phyloP scores from a whole-genome alignment of 225 moss, liverwort and hornwort species.

The Polytrichum commune region DNA sequence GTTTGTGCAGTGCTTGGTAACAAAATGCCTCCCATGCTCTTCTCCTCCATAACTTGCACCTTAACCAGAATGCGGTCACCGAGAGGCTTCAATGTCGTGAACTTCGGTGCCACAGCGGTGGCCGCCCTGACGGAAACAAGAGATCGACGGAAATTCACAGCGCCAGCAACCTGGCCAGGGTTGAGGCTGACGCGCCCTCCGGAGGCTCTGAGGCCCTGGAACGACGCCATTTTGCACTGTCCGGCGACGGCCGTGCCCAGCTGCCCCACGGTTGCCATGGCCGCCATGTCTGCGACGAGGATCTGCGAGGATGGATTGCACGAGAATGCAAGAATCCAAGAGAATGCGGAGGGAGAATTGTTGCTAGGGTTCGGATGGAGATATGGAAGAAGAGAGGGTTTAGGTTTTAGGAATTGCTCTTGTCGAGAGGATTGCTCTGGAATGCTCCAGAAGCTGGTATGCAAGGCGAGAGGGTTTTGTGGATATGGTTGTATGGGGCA shows the following conservation, averaged over 20 bases:
- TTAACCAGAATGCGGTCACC: conserved; percentile 87
- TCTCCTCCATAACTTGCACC: conserved; percentile 82
- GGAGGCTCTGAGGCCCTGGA: conserved; percentile 32
- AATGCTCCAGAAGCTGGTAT: not conserved
- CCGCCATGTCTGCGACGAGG: conserved; percentile 4
- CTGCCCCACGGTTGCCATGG: conserved; percentile 10
- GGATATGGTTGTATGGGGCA: not conserved
- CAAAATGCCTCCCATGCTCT: conserved; percentile 80
- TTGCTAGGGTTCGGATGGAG: not conserved
- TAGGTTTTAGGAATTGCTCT: conserved; percentile 1
- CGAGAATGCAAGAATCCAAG: not conserved
- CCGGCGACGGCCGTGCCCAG: not conserved
- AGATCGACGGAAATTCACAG: conserved; percentile 19
- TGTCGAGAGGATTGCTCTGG: conserved; percentile 1
- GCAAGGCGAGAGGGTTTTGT: not conserved
- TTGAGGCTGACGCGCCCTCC: conserved; percentile 1
- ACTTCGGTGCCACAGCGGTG: conserved; percentile 78
- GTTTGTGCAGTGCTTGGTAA: conserved; percentile 75
- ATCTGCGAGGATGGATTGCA: not conserved
- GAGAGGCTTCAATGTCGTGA: conserved; percentile 77
- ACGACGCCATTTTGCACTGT: conserved; percentile 34
- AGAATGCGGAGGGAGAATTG: too few relatives aligned
- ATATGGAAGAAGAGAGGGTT: not conserved
- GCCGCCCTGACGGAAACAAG: conserved; percentile 50
- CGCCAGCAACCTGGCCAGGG: conserved; percentile 33